Evolutionary conservation across 495 filamentous ascomycete species (phyloP).

Genomic region (Parachaetomium inaequale): DNA sequence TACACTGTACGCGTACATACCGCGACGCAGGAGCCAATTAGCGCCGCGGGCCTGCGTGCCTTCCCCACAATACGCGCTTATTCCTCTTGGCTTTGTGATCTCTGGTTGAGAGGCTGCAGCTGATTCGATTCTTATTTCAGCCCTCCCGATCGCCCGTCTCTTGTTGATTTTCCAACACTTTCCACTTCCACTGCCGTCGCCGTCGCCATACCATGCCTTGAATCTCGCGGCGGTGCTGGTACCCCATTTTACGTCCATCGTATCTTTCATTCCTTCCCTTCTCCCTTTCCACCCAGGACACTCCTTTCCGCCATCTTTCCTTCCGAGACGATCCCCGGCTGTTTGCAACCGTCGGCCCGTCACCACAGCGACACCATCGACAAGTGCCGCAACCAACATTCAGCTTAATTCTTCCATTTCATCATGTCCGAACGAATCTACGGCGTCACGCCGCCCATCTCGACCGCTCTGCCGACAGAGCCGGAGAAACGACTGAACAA

Average conservation of each 20-base stretch:
- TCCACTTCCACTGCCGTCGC: neutral
- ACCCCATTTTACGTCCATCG: neutral
- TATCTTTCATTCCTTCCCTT: neutral
- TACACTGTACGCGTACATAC: neutral
- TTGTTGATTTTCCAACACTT: conserved; percentile 1
- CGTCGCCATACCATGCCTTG: conserved; percentile 15
- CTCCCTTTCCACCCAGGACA: neutral
- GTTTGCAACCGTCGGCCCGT: neutral
- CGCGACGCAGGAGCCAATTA: neutral
- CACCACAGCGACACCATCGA: neutral
- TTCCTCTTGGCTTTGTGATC: neutral
- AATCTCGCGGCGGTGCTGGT: conserved; percentile 1
- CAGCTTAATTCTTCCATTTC: neutral
- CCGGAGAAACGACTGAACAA: conserved; percentile 71
- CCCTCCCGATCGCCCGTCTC: neutral
- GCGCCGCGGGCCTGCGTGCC: neutral
- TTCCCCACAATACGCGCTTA: neutral
- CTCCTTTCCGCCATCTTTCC: conserved; percentile 2
- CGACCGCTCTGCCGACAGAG: conserved; percentile 66
- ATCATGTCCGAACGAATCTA: conserved; percentile 45
- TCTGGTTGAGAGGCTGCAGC: neutral
- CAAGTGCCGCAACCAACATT: neutral
- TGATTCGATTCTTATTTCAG: neutral
- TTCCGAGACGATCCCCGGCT: neutral
- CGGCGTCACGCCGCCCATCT: conserved; percentile 85